These are phyloP conservation scores for Evernia prunastri DNA, from an alignment of 495 filamentous ascomycete genomes.

Conservation along the genomic window DNA sequence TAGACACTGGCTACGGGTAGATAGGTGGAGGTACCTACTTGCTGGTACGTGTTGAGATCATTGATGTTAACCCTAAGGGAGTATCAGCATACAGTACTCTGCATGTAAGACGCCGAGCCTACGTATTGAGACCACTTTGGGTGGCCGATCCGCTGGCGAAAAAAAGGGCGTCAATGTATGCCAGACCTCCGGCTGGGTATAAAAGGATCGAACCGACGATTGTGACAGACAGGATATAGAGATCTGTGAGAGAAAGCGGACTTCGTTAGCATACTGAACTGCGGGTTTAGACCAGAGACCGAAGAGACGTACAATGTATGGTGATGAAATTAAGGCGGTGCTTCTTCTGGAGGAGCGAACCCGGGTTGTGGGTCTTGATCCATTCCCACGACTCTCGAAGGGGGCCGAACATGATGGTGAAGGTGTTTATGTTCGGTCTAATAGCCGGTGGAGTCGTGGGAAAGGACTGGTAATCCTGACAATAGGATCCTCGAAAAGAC, in stretches of 20 bases:
- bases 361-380: conserved; percentile 43
- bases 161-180: conserved; percentile 87
- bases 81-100: conserved; percentile 4
- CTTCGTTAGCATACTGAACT: conserved; percentile 1
- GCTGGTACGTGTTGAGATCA: conserved; percentile 66
- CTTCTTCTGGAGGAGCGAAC: conserved; percentile 46
- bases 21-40: conserved; percentile 36
- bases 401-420: conserved; percentile 24
- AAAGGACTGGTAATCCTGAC: not conserved
- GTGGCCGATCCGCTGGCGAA: conserved; percentile 73
- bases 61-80: conserved; percentile 61
- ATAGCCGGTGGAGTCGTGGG: not conserved
- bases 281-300: not conserved
- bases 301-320: conserved; percentile 58
- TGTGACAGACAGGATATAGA: conserved; percentile 65
- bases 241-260: conserved; percentile 43
- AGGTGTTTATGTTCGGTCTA: not conserved
- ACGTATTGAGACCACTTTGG: conserved; percentile 87
- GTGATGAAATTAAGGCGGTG: conserved; percentile 79
- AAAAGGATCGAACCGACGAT: conserved; percentile 72
- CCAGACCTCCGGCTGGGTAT: conserved; percentile 53
- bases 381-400: conserved; percentile 35
- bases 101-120: conserved; percentile 15
- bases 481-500: not conserved
- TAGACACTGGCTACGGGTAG: not conserved